These are phyloP conservation scores for Eutrema yunnanense DNA, from an alignment of 345 rosid species.

Conservation along the genomic window DNA sequence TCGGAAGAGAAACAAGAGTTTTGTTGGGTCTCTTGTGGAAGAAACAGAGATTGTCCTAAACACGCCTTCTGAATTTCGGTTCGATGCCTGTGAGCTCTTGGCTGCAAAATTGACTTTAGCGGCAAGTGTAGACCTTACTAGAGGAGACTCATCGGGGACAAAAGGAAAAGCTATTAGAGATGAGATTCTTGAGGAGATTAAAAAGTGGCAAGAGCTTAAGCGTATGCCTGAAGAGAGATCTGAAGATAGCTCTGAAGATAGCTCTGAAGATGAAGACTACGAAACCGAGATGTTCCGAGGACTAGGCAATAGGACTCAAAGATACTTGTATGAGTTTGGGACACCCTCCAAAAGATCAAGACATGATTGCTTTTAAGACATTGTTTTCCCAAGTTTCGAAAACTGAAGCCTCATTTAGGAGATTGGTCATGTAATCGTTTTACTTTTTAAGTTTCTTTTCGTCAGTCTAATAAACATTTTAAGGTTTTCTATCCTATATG, in stretches of 20 bases:
- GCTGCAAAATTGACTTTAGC: not conserved
- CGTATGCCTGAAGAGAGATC: not conserved
- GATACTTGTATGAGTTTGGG: too few species aligned
- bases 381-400: too few species aligned
- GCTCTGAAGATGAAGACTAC: too few species aligned
- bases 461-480: not conserved
- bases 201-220: not conserved
- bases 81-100: too few species aligned
- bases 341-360: too few species aligned
- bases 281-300: too few species aligned
- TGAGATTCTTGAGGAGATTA: not conserved
- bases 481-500: not conserved
- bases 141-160: not conserved
- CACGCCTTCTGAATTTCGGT: not conserved
- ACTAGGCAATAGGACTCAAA: too few species aligned
- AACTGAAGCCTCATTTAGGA: too few species aligned
- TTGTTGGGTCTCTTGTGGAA: conserved; percentile 19
- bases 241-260: not conserved
- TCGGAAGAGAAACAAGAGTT: conserved; percentile 56
- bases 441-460: not conserved
- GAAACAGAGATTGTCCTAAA: not conserved
- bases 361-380: too few species aligned
- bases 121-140: not conserved
- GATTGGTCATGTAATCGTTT: not conserved
- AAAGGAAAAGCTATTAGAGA: not conserved